A percentile compares a stretch with the other conserved stretches of the same genome.
Conservation (phyloP, 495 filamentous ascomycete species). For the Aspergillus baeticus region DNA sequence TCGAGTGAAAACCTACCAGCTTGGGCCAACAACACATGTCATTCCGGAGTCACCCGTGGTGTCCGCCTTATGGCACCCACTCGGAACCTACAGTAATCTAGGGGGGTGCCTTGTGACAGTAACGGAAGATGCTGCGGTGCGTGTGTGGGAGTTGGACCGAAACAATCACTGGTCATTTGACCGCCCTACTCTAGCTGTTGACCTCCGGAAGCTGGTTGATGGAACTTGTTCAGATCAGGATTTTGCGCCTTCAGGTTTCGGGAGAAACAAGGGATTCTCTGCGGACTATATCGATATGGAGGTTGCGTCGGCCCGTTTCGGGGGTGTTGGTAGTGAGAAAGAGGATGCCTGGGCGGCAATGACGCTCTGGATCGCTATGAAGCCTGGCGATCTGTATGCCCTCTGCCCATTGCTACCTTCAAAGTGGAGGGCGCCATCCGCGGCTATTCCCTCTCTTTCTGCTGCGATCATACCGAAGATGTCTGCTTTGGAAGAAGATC, state of each 20-base stretch:
- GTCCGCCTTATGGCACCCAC: constrained; percentile 82
- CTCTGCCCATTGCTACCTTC: constrained; percentile 83
- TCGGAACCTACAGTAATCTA: constrained; percentile 63
- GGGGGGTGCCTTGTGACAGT: constrained; percentile 72
- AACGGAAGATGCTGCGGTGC: constrained; percentile 78
- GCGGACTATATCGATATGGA: constrained; percentile 85
- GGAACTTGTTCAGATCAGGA: constrained; percentile 74
- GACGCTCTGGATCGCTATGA: constrained; percentile 91
- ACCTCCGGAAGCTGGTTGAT: constrained; percentile 78
- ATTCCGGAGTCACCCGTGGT: constrained; percentile 73
- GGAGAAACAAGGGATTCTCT: constrained; percentile 76
- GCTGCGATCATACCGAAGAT: constrained; percentile 68
- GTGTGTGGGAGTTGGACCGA: constrained; percentile 81
- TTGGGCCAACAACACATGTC: constrained; percentile 87
- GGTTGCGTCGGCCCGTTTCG: constrained; percentile 81
- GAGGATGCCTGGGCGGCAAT: constrained; percentile 85
- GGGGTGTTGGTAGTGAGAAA: constrained; percentile 56
- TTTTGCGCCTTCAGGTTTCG: constrained; percentile 65
- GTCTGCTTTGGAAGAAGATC: constrained; percentile 58
- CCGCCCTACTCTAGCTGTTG: constrained; percentile 73
- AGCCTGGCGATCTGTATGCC: constrained; percentile 82
- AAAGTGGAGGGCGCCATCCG: constrained; percentile 76
- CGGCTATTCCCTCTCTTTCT: constrained; percentile 73
- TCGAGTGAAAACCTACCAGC: constrained; percentile 75
- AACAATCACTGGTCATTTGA: constrained; percentile 82